phyloP scores from a whole-genome alignment of 306 rosid species.

The Cucurbita pepo region DNA sequence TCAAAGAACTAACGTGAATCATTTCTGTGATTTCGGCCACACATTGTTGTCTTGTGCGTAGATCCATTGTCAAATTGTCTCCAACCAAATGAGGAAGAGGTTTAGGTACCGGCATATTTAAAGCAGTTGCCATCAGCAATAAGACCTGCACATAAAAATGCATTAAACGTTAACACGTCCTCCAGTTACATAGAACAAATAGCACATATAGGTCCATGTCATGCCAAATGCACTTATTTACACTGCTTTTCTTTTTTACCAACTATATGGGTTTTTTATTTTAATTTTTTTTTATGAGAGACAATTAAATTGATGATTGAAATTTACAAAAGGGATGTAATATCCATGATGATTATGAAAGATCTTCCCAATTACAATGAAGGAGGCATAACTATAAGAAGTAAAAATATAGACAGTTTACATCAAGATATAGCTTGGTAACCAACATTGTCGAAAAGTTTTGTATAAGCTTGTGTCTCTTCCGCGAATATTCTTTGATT shows the following conservation, averaged over 20 bases:
- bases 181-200: background rate
- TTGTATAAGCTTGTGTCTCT: too few relatives aligned
- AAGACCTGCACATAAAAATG: conserved; percentile 44
- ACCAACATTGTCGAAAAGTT: too few relatives aligned
- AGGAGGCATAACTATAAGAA: too few relatives aligned
- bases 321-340: too few relatives aligned
- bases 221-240: background rate
- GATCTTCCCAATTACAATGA: too few relatives aligned
- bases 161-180: background rate
- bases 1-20: conserved; percentile 74
- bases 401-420: too few relatives aligned
- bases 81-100: conserved; percentile 17
- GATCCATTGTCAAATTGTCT: conserved; percentile 34
- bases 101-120: conserved; percentile 30
- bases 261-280: background rate
- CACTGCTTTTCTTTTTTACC: background rate
- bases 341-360: too few relatives aligned
- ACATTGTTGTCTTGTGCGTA: conserved; percentile 69
- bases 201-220: background rate
- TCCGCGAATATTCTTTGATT: too few relatives aligned
- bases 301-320: too few relatives aligned
- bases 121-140: conserved; percentile 76
- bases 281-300: too few relatives aligned
- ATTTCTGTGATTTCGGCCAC: conserved; percentile 95
- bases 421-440: too few relatives aligned